A percentile compares a stretch with the other conserved stretches of the same genome.
Conservation (phyloP, 768 basidiomycete species). For the Cystobasidium onofrii region DNA sequence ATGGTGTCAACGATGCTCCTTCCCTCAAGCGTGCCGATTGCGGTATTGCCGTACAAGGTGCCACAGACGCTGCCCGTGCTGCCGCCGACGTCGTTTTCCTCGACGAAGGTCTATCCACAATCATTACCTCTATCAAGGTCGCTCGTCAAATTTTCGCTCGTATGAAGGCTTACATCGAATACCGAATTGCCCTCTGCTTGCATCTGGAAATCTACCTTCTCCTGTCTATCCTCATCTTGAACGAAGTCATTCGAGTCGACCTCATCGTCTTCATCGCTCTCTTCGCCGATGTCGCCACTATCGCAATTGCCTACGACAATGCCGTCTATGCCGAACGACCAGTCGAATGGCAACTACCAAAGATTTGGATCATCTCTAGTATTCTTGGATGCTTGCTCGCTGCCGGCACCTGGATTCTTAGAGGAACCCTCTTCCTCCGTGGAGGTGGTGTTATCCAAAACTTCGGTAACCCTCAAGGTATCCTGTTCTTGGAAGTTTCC, state of each 20-base stretch:
- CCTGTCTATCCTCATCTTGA: constrained; percentile 50
- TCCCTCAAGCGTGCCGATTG: constrained; percentile 42
- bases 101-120: constrained; percentile 50
- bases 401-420: constrained; percentile 51
- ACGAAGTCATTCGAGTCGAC: constrained; percentile 52
- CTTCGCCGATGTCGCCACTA: constrained; percentile 51
- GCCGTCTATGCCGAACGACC: constrained; percentile 43
- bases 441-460: constrained; percentile 45
- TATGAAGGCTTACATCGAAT: constrained; percentile 49
- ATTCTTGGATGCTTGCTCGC: constrained; percentile 45
- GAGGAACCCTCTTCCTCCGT: constrained; percentile 49
- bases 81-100: constrained; percentile 52
- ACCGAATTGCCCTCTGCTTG: constrained; percentile 52
- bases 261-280: constrained; percentile 51
- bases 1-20: constrained; percentile 39
- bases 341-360: constrained; percentile 53
- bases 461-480: constrained; percentile 49
- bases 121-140: constrained; percentile 52
- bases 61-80: constrained; percentile 49
- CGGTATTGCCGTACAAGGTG: constrained; percentile 50
- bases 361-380: constrained; percentile 51
- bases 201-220: constrained; percentile 52
- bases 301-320: constrained; percentile 52
- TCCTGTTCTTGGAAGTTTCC: constrained; percentile 52
- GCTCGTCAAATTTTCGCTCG: constrained; percentile 53